Evolutionary conservation across 225 moss, liverwort and hornwort species (phyloP), one percentile per base, ranked within the genome.

Genomic region (Antitrichia curtipendula): DNA sequence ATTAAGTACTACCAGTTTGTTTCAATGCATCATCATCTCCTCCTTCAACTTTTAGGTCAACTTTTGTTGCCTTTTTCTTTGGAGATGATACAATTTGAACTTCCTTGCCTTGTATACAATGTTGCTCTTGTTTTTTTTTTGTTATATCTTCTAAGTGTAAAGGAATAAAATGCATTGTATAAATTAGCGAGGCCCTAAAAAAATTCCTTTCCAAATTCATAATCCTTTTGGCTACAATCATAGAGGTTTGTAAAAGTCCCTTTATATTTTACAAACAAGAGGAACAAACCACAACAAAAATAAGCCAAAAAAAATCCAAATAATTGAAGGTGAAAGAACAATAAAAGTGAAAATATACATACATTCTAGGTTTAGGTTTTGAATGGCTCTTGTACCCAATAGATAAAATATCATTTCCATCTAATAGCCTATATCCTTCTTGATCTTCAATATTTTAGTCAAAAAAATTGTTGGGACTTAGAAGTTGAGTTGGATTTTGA

Each of bases 351-450:
- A 20, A 22, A 22, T 2, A 11, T 7, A 21, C 6, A 38, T 0
- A 66, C 23, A 38, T 1, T 66, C 3, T 38, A 38, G 6, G 6
- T 65, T 65, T 21, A 21, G 22, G 38, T 38, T 38, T 66, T 2
- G 2, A 1, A 0, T 0, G 2, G 2, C 9, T 38, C 4, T n/a
- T 21, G 22, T 38, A 12, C 38, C 23, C 23, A 68, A 23, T 1
- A 38, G 0, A 23, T 4, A 68, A 38, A n/a, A n/a, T 0, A 8
- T 1, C 32, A 65, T 22, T 11, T 68, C 13, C 12, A 21, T 21
- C 1, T n/a, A 5, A n/a, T 0, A 3, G 2, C 21, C n/a, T 66
- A 66, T 13, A 23, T 22, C 23, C 4, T 38, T 68, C 1, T 13
- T 68, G 7, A 13, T 68, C 38, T 68, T 68, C 22, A n/a, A n/a